Evolutionary conservation across 2,329 filamentous ascomycete genomes (phyloP).

Genomic region (Tolypocladium paradoxum): DNA sequence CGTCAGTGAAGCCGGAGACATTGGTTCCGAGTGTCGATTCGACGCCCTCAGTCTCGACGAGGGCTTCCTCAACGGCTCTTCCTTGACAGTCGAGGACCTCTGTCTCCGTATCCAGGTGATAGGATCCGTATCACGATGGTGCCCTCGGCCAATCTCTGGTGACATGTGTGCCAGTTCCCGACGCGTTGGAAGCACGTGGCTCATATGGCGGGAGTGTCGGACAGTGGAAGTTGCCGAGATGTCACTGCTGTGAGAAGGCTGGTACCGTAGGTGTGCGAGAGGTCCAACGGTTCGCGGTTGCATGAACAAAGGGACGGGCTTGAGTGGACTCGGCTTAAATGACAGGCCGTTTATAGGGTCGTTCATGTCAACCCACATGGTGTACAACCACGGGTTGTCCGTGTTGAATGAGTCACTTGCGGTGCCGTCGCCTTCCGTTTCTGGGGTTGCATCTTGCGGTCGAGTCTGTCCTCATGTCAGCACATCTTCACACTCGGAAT

Average conservation of each 20-base stretch:
- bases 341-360: constrained; percentile 35
- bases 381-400: constrained; percentile 7
- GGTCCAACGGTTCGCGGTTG: constrained; percentile 7
- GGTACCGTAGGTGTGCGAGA: background rate
- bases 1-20: background rate
- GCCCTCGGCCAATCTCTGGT: background rate
- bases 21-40: background rate
- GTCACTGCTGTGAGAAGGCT: background rate
- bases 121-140: background rate
- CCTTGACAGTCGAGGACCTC: background rate
- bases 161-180: background rate
- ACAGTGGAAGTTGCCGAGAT: background rate
- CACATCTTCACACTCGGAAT: background rate
- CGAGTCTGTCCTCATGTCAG: background rate
- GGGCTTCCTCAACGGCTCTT: background rate
- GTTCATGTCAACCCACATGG: constrained; percentile 38
- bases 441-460: background rate
- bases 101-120: background rate
- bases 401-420: constrained; percentile 8
- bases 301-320: constrained; percentile 41
- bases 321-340: constrained; percentile 37
- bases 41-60: background rate
- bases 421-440: background rate
- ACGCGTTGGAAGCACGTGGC: background rate
- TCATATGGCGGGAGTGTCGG: background rate